These are phyloP conservation scores for Cladosporium sphaerospermum DNA, from an alignment of 2,329 filamentous ascomycete genomes.

Conservation along the genomic window DNA sequence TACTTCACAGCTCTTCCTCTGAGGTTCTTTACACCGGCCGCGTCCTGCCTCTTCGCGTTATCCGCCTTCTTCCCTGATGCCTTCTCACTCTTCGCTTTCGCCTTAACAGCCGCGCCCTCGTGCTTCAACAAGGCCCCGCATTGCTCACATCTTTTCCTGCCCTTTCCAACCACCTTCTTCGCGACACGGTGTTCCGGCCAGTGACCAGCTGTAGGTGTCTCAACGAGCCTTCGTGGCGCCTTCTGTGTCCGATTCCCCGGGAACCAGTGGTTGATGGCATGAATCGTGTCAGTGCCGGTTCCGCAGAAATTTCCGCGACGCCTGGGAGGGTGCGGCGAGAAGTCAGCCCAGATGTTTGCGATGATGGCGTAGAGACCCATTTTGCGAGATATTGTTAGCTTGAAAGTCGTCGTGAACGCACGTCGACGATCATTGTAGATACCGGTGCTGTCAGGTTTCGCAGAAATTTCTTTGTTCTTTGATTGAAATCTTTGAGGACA, in stretches of 20 bases:
- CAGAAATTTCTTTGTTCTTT: too few species aligned
- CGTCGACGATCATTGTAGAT: too few species aligned
- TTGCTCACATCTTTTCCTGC: not conserved
- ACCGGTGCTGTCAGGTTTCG: too few species aligned
- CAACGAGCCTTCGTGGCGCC: slow-evolving; percentile 5
- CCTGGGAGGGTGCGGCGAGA: not conserved
- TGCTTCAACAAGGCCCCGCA: slow-evolving; percentile 2
- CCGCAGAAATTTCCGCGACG: not conserved
- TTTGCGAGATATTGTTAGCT: too few species aligned
- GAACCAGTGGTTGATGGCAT: slow-evolving; percentile 12
- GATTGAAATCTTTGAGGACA: too few species aligned
- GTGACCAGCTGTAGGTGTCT: slow-evolving; percentile 2
- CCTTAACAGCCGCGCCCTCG: not conserved
- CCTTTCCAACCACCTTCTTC: not conserved
- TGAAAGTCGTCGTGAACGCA: too few species aligned
- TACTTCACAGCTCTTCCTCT: not conserved
- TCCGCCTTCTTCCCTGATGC: not conserved
- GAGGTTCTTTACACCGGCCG: not conserved
- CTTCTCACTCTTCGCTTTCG: not conserved
- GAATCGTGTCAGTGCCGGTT: not conserved
- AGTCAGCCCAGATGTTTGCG: slow-evolving; percentile 1
- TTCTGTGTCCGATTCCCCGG: slow-evolving; percentile 1
- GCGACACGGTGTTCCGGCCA: slow-evolving; percentile 1
- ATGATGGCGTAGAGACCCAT: not conserved
- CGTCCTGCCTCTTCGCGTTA: not conserved